Percentiles rank a stretch among this genome's conserved stretches.
Conservation (phyloP, 257 asterid genomes). For the Lycium barbarum region DNA sequence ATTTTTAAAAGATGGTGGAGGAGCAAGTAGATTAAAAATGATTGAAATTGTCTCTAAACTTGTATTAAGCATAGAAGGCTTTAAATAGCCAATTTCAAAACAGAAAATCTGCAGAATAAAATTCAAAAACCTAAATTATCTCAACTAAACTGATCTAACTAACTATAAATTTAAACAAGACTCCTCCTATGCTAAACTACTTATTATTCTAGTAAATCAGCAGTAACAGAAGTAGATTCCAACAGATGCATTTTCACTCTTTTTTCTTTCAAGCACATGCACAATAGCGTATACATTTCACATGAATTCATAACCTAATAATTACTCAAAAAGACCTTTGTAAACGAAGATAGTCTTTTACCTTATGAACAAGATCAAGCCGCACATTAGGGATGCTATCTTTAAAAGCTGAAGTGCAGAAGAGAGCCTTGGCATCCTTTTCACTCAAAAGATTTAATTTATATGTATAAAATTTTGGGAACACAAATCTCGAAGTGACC, state of each 20-base stretch:
- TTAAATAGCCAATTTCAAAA: too few relatives aligned
- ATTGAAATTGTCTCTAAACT: too few relatives aligned
- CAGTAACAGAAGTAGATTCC: too few relatives aligned
- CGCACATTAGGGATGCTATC: constrained; percentile 32
- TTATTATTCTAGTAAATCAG: too few relatives aligned
- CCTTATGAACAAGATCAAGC: constrained; percentile 43
- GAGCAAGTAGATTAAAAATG: too few relatives aligned
- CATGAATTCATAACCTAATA: not conserved
- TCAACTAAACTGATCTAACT: too few relatives aligned
- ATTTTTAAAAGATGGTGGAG: too few relatives aligned
- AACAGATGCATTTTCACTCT: not conserved
- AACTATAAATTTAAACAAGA: too few relatives aligned
- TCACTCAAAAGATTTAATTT: constrained; percentile 40
- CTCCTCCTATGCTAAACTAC: too few relatives aligned
- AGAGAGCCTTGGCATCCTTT: constrained; percentile 40
- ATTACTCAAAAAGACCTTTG: not conserved
- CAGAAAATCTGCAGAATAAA: too few relatives aligned
- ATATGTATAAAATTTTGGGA: constrained; percentile 39
- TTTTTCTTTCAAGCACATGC: not conserved
- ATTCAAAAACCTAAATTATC: too few relatives aligned
- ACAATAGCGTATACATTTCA: not conserved
- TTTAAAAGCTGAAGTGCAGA: constrained; percentile 41
- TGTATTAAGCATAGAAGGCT: too few relatives aligned
- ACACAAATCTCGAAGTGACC: constrained; percentile 46
- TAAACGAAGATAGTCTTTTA: constrained; percentile 3